Evolutionary conservation across 208 protist species (phyloP).

Genomic region (Lotmaria passim): DNA sequence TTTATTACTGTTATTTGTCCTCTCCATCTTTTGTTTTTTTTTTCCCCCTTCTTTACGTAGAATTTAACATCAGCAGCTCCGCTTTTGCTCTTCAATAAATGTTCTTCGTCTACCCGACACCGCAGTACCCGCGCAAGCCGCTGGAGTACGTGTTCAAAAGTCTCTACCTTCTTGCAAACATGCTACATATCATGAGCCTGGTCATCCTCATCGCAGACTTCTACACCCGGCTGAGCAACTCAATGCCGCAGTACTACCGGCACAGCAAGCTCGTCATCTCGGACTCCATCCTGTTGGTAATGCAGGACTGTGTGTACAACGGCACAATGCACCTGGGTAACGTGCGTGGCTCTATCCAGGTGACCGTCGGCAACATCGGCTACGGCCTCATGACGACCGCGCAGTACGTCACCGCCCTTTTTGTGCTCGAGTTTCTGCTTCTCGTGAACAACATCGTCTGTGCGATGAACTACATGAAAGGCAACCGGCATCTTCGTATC

Average conservation of each 20-base stretch:
- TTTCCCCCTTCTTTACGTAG: not conserved
- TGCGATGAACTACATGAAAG: constrained; percentile 59
- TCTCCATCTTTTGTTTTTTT: not conserved
- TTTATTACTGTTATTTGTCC: no score
- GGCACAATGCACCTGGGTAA: constrained; percentile 48
- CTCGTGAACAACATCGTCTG: constrained; percentile 54
- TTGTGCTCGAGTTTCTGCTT: constrained; percentile 75
- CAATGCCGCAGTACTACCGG: constrained; percentile 69
- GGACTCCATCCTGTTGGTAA: constrained; percentile 45
- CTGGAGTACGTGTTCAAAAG: constrained; percentile 73
- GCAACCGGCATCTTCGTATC: constrained; percentile 71
- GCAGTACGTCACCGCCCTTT: constrained; percentile 65
- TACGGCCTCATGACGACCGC: constrained; percentile 67
- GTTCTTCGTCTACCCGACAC: constrained; percentile 79
- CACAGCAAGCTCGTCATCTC: constrained; percentile 38
- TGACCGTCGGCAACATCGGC: constrained; percentile 47
- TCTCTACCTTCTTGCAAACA: constrained; percentile 63
- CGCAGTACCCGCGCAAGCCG: constrained; percentile 67
- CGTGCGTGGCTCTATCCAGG: constrained; percentile 35
- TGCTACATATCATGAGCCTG: constrained; percentile 49
- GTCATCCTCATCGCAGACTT: constrained; percentile 75
- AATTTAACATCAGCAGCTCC: not conserved
- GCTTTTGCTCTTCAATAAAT: constrained; percentile 37
- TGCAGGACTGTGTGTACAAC: constrained; percentile 68
- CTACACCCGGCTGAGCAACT: constrained; percentile 56